These are phyloP conservation scores for Blastobotrys aristatus DNA, from an alignment of 1,139 yeast species.

Conservation along the genomic window DNA sequence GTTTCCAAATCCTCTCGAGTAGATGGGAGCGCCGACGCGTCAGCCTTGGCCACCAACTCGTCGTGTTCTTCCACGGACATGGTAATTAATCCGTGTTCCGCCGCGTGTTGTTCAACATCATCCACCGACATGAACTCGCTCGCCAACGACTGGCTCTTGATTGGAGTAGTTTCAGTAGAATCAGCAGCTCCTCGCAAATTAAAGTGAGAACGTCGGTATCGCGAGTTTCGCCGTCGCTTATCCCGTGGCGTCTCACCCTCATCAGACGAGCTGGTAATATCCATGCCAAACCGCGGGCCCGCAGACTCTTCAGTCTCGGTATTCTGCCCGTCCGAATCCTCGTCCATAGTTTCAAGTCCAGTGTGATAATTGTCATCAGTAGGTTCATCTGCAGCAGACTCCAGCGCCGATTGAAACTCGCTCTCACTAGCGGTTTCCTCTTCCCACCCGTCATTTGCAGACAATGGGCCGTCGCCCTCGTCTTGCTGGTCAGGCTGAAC, in stretches of 20 bases:
- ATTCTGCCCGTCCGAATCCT: slow-evolving; percentile 29
- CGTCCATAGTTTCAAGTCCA: slow-evolving; percentile 32
- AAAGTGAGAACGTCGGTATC: slow-evolving; percentile 12
- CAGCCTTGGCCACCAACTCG: slow-evolving; percentile 19
- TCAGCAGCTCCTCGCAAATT: slow-evolving; percentile 9
- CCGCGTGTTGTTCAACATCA: slow-evolving; percentile 47
- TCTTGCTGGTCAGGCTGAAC: slow-evolving; percentile 5
- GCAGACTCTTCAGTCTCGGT: slow-evolving; percentile 34
- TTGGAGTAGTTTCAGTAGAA: slow-evolving; percentile 19
- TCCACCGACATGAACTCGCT: slow-evolving; percentile 33
- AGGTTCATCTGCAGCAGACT: slow-evolving; percentile 30
- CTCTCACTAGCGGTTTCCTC: slow-evolving; percentile 27
- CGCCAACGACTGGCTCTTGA: slow-evolving; percentile 24
- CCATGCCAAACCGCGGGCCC: slow-evolving; percentile 3
- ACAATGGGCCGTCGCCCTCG: no score
- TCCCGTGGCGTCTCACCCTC: slow-evolving; percentile 7
- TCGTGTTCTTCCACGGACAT: slow-evolving; percentile 47
- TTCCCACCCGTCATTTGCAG: slow-evolving; percentile 25
- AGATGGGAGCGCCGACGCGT: not conserved
- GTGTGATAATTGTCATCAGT: slow-evolving; percentile 36
- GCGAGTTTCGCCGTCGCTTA: slow-evolving; percentile 13
- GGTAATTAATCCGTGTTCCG: slow-evolving; percentile 46
- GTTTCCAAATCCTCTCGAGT: slow-evolving; percentile 12
- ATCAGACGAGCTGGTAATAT: slow-evolving; percentile 13
- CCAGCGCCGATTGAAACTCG: slow-evolving; percentile 33